Base-by-base conservation (phyloP, 441 rosid genomes). In the Breynia disticha region DNA sequence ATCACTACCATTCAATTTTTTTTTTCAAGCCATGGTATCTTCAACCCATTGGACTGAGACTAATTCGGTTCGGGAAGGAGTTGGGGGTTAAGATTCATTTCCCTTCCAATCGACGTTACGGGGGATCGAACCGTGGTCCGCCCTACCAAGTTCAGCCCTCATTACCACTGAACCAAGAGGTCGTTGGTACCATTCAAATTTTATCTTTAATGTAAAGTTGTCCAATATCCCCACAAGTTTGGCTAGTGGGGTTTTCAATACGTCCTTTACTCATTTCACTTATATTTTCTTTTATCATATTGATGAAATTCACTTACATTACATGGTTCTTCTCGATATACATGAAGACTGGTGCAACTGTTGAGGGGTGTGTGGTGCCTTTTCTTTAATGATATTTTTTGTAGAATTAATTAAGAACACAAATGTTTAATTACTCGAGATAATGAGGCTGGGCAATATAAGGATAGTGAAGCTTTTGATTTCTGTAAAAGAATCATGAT, bases 161-260 rank as follows among this genome's bases (percentile, higher is more conserved):
- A n/a, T n/a, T n/a, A n/a, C n/a, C n/a, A n/a, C n/a, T n/a, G n/a
- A n/a, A n/a, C n/a, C n/a, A n/a, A n/a, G n/a, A n/a, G n/a, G n/a
- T n/a, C n/a, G n/a, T n/a, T n/a, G n/a, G n/a, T 47, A 55, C 60
- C 46, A 41, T 52, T 47, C 49, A 56, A 28, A 16, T 50, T 59
- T 38, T 9, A 32, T 39, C 59, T 64, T 61, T 62, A 16, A 39
- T 47, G 48, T 63, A 65, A 64, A 57, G 70, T 64, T 72, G 70
- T 57, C 24, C 71, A 20, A 62, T 59, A 56, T 72, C 74, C 22
- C 62, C 13, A 64, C 24, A 19, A 28, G 60, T 54, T 52, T 53
- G 57, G 49, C 19, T 59, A 58, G 56, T 20, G 38, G 57, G 48
- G 19, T 14, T 39, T 9, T 6, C 43, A 4, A 39, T 8, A 39